Evolutionary conservation across 2,329 filamentous ascomycete genomes (phyloP).

Genomic region (Colletotrichum sp.): DNA sequence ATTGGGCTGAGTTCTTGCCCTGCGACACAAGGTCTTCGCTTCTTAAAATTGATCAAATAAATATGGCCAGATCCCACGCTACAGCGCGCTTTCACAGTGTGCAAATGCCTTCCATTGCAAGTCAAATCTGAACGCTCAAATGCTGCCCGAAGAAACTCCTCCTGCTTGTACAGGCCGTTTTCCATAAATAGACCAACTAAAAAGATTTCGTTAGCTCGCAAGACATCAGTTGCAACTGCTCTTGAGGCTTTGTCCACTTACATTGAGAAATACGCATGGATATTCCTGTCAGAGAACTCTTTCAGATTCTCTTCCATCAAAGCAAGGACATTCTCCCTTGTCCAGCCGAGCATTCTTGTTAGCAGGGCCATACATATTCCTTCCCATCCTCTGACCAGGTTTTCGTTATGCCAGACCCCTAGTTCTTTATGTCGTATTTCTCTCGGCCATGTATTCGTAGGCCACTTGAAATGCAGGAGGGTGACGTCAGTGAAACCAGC

Average conservation of each 20-base stretch:
- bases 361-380: conserved; percentile 29
- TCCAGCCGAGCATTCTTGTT: conserved; percentile 29
- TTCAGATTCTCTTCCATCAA: conserved; percentile 26
- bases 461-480: conserved; percentile 53
- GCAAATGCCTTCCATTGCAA: not conserved
- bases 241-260: not conserved
- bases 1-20: not conserved
- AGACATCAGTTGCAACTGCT: not conserved
- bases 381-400: conserved; percentile 25
- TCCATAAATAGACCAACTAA: not conserved
- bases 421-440: conserved; percentile 56
- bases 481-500: conserved; percentile 59
- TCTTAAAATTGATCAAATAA: not conserved
- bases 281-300: conserved; percentile 25
- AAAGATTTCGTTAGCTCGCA: not conserved
- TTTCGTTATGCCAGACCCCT: conserved; percentile 33
- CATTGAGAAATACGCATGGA: conserved; percentile 24
- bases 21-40: not conserved
- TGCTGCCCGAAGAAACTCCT: not conserved
- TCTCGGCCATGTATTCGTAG: conserved; percentile 56
- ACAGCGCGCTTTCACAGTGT: not conserved
- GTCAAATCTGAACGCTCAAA: not conserved
- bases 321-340: conserved; percentile 23
- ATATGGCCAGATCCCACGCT: not conserved
- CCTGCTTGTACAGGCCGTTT: not conserved